Percentiles rank a stretch among this genome's conserved stretches.
Conservation (phyloP, 2,329 filamentous ascomycete species). For the Cadophora sp. region DNA sequence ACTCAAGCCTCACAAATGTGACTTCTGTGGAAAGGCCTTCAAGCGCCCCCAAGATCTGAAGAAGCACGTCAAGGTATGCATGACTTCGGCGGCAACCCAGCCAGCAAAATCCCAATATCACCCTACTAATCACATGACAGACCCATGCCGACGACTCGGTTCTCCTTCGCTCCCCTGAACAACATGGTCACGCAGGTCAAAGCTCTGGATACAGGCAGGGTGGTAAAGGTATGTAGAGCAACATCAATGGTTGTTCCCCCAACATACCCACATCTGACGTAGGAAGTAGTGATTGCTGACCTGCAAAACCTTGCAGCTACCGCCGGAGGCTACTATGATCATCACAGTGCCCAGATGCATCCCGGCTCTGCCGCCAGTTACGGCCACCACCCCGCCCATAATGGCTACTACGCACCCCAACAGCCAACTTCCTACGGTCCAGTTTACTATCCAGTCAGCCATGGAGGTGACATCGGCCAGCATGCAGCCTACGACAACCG, state of each 20-base stretch:
- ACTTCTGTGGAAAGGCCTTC: conserved; percentile 98
- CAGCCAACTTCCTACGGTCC: conserved; percentile 67
- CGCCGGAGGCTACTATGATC: conserved; percentile 62
- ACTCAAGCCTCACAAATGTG: conserved; percentile 98
- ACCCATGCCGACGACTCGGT: conserved; percentile 97
- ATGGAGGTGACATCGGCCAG: conserved; percentile 71
- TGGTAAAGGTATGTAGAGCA: conserved; percentile 44
- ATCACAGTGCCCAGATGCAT: conserved; percentile 68
- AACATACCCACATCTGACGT: conserved; percentile 39
- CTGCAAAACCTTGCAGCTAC: conserved; percentile 45
- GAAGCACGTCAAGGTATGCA: conserved; percentile 88
- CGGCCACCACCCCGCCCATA: conserved; percentile 59
- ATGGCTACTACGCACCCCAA: conserved; percentile 59
- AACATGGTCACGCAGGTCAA: conserved; percentile 41
- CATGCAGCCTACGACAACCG: conserved; percentile 71
- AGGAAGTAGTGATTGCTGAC: conserved; percentile 43
- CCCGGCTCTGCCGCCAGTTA: conserved; percentile 58
- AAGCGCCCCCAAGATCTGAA: conserved; percentile 98
- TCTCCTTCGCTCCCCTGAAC: conserved; percentile 52
- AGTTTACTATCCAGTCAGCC: conserved; percentile 78
- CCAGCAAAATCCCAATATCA: conserved; percentile 8
- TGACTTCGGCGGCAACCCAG: too few species aligned
- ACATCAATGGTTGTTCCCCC: conserved; percentile 37
- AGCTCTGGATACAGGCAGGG: conserved; percentile 60
- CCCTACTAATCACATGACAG: conserved; percentile 47